phyloP scores from a whole-genome alignment of 2,329 filamentous ascomycete species.

The Myriangium duriaei region DNA sequence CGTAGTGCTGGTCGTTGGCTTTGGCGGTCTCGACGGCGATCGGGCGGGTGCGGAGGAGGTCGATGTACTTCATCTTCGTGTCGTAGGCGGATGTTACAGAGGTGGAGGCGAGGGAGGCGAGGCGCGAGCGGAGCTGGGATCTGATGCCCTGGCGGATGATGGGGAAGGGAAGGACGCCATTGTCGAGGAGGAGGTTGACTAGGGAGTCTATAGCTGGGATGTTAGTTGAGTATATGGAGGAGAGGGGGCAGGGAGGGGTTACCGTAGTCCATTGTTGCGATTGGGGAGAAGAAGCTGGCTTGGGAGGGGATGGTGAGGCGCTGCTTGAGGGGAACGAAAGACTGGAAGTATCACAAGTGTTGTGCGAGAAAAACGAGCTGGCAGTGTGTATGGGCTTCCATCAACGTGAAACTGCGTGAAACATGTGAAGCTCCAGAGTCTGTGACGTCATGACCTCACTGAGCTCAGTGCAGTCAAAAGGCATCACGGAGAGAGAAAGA shows the following conservation, averaged over 20 bases:
- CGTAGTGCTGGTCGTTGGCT: constrained; percentile 61
- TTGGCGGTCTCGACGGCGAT: constrained; percentile 56
- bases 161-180: constrained; percentile 48
- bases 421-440: too few relatives aligned
- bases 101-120: constrained; percentile 41
- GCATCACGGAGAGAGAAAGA: too few relatives aligned
- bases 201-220: constrained; percentile 18
- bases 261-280: constrained; percentile 17
- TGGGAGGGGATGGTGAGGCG: background rate
- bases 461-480: too few relatives aligned
- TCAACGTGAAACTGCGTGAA: too few relatives aligned
- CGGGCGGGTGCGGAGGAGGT: constrained; percentile 44
- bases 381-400: too few relatives aligned
- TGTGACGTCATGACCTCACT: too few relatives aligned
- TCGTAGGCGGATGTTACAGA: constrained; percentile 42
- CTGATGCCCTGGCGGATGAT: constrained; percentile 55
- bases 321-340: too few relatives aligned
- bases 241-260: background rate
- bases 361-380: too few relatives aligned
- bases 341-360: too few relatives aligned
- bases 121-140: constrained; percentile 49
- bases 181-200: constrained; percentile 48
- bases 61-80: constrained; percentile 52
- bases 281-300: background rate
- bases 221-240: constrained; percentile 5